These are phyloP conservation scores for Xanthoconium stramineum DNA, from an alignment of 768 basidiomycete genomes.

Conservation along the genomic window DNA sequence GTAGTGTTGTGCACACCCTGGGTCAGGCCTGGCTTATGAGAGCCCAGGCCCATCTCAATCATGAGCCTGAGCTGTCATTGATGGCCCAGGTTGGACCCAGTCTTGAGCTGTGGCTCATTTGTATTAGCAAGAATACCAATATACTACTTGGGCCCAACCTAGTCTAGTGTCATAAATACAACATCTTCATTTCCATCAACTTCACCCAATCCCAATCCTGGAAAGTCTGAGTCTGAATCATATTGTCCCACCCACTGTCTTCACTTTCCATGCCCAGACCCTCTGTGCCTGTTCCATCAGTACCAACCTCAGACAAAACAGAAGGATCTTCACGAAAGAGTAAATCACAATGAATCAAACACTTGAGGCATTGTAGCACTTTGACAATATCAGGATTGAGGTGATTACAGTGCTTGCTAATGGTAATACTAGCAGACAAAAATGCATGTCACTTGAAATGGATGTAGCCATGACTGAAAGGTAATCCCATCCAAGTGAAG, in stretches of 20 bases:
- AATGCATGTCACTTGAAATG: neutral
- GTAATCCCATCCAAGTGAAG: neutral
- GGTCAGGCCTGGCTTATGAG: neutral
- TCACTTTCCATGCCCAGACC: neutral
- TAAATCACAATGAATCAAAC: neutral
- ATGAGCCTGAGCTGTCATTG: neutral
- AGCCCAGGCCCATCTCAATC: too few species aligned
- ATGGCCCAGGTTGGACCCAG: neutral
- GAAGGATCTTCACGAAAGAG: neutral
- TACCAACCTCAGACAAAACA: neutral
- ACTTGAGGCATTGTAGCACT: neutral
- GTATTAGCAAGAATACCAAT: too few species aligned
- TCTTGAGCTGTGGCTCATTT: too few species aligned
- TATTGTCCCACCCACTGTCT: neutral
- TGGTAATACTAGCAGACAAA: neutral
- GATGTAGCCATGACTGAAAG: neutral
- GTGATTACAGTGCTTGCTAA: neutral
- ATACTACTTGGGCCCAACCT: too few species aligned
- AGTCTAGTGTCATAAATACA: neutral
- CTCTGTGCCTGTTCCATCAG: neutral
- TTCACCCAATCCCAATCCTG: neutral
- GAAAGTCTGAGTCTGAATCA: too few species aligned
- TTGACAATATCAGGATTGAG: neutral
- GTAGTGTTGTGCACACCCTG: neutral
- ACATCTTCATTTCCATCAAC: neutral